Evolutionary conservation across 1,284 basidiomycete genomes (phyloP).

Genomic region (Ceratobasidium sp.): DNA sequence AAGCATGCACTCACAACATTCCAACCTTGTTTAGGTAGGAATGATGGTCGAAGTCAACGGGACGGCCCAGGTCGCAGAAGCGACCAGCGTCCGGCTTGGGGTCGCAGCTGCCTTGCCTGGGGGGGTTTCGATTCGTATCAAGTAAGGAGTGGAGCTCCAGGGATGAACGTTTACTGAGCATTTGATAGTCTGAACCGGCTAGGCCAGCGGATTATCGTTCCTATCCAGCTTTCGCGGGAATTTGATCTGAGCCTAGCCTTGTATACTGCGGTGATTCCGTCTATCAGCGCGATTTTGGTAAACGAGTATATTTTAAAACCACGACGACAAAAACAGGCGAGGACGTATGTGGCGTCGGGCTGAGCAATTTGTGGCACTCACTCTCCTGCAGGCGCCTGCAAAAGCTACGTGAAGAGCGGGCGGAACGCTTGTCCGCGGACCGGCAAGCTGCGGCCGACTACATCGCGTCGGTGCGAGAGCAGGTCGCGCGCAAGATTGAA

Average conservation of each 20-base stretch:
- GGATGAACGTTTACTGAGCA: constrained; percentile 8
- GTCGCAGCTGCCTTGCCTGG: constrained; percentile 27
- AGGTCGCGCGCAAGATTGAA: constrained; percentile 53
- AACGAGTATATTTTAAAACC: constrained; percentile 67
- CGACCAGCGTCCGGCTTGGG: constrained; percentile 25
- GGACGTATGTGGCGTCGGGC: constrained; percentile 55
- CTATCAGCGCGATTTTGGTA: constrained; percentile 58
- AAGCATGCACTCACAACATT: constrained; percentile 4
- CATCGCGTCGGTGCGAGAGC: constrained; percentile 54
- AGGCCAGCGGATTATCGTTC: constrained; percentile 62
- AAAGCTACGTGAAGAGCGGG: constrained; percentile 59
- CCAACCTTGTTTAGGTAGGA: constrained; percentile 14
- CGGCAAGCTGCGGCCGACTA: constrained; percentile 65
- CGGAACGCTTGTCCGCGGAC: constrained; percentile 65
- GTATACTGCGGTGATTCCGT: constrained; percentile 61
- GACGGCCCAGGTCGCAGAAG: constrained; percentile 32
- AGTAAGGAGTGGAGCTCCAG: not conserved
- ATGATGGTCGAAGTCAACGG: constrained; percentile 34
- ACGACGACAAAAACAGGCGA: constrained; percentile 56
- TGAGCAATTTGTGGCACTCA: constrained; percentile 12
- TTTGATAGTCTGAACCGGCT: constrained; percentile 55
- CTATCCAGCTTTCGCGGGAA: constrained; percentile 61
- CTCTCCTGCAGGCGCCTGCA: constrained; percentile 50
- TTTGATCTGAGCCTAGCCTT: constrained; percentile 58
- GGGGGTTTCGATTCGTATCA: constrained; percentile 19